A percentile compares a stretch with the other conserved stretches of the same genome.
Conservation (phyloP, 176 grass and related monocot genomes). For the Lolium rigidum region DNA sequence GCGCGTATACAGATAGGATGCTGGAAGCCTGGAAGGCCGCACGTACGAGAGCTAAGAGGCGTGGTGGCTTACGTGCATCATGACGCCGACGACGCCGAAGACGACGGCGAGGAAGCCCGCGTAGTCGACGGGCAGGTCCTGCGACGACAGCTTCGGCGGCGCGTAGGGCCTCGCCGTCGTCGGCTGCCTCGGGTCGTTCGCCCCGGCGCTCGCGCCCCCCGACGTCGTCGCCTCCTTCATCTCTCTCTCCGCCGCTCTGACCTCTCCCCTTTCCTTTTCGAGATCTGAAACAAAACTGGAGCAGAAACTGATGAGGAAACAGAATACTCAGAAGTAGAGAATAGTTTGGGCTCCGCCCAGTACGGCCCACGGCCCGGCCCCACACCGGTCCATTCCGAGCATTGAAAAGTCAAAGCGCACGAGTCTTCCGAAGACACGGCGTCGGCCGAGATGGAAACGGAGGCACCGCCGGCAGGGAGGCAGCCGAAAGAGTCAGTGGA, state of each 20-base stretch:
- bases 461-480: constrained; percentile 44
- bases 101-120: constrained; percentile 88
- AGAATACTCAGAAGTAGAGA: background rate
- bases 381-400: no score
- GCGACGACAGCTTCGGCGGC: constrained; percentile 72
- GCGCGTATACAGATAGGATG: no score
- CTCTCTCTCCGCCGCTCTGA: background rate
- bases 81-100: constrained; percentile 89
- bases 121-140: constrained; percentile 93
- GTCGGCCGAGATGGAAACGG: constrained; percentile 39
- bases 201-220: constrained; percentile 47
- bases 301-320: background rate
- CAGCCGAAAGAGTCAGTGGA: constrained; percentile 68
- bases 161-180: constrained; percentile 77
- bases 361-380: background rate
- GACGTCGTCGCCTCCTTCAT: constrained; percentile 49
- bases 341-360: constrained; percentile 28
- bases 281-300: constrained; percentile 27
- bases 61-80: constrained; percentile 60
- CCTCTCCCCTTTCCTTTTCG: background rate
- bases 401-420: constrained; percentile 56
- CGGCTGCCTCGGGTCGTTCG: constrained; percentile 74
- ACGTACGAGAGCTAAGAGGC: no score
- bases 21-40: no score
- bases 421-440: constrained; percentile 18